phyloP scores from a whole-genome alignment of 2,329 filamentous ascomycete species.

The Stagonosporopsis chrysanthemi region DNA sequence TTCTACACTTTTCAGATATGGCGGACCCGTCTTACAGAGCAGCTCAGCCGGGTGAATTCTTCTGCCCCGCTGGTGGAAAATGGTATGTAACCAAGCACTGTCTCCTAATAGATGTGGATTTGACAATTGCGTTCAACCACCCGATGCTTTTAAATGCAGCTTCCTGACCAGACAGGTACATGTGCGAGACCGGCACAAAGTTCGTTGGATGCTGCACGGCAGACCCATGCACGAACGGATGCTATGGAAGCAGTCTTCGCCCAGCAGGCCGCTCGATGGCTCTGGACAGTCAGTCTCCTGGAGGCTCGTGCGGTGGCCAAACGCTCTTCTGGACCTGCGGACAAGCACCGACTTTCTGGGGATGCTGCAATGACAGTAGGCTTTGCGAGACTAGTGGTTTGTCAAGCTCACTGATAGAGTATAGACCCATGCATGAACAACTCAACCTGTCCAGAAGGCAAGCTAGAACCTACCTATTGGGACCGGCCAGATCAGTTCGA shows the following conservation, averaged over 20 bases:
- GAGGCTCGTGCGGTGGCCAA: slow-evolving; percentile 36
- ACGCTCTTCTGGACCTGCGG: slow-evolving; percentile 48
- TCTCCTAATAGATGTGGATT: not conserved
- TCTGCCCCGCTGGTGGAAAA: slow-evolving; percentile 21
- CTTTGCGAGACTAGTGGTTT: too few species aligned
- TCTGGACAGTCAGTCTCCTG: slow-evolving; percentile 36
- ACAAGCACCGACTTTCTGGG: slow-evolving; percentile 33
- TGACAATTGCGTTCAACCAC: not conserved
- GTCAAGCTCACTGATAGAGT: slow-evolving; percentile 44
- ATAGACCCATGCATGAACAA: slow-evolving; percentile 43
- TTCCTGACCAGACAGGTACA: slow-evolving; percentile 12
- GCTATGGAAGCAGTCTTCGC: slow-evolving; percentile 37
- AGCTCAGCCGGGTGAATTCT: slow-evolving; percentile 24
- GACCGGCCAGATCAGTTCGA: slow-evolving; percentile 24
- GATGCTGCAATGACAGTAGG: not conserved
- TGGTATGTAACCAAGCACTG: slow-evolving; percentile 16
- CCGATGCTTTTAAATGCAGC: not conserved
- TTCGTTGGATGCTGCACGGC: slow-evolving; percentile 50
- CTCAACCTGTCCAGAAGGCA: slow-evolving; percentile 31
- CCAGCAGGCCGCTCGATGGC: slow-evolving; percentile 40
- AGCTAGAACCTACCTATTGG: slow-evolving; percentile 32
- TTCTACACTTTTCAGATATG: not conserved
- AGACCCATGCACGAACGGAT: slow-evolving; percentile 46
- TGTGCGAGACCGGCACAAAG: slow-evolving; percentile 26
- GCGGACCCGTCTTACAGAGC: slow-evolving; percentile 14